Evolutionary conservation across 495 filamentous ascomycete genomes (phyloP).

Genomic region (Lasiosphaeria miniovina): DNA sequence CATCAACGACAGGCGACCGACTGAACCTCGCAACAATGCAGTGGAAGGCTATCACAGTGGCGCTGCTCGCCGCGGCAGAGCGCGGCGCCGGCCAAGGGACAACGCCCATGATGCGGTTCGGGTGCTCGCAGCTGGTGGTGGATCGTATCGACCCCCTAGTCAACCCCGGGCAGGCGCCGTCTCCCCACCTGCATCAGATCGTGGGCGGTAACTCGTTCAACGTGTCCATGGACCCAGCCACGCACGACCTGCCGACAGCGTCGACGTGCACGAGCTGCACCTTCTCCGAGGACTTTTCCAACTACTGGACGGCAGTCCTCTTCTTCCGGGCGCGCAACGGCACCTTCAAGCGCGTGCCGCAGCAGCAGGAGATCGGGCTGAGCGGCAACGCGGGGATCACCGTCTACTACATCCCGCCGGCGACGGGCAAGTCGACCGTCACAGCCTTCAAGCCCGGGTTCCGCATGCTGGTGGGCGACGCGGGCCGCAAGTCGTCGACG

Average conservation of each 20-base stretch:
- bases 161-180: conserved; percentile 12
- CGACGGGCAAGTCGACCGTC: conserved; percentile 30
- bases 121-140: conserved; percentile 47
- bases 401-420: conserved; percentile 38
- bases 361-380: conserved; percentile 9
- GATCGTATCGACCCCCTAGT: conserved; percentile 61
- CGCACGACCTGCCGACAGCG: conserved; percentile 27
- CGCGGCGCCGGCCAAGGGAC: conserved; percentile 27
- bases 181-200: conserved; percentile 23
- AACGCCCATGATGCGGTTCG: conserved; percentile 43
- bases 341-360: conserved; percentile 35
- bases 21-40: not conserved
- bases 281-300: conserved; percentile 31
- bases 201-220: conserved; percentile 28
- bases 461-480: conserved; percentile 69
- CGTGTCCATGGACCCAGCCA: conserved; percentile 20
- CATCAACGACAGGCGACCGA: not conserved
- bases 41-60: conserved; percentile 31
- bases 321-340: conserved; percentile 35
- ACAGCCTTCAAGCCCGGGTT: conserved; percentile 52
- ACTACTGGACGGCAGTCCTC: conserved; percentile 40
- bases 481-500: conserved; percentile 32
- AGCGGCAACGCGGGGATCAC: conserved; percentile 34
- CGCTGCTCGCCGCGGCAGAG: conserved; percentile 28
- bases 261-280: conserved; percentile 32